These are phyloP conservation scores for Aegilops speltoides DNA, from an alignment of 176 grass and related monocot species.

Conservation along the genomic window DNA sequence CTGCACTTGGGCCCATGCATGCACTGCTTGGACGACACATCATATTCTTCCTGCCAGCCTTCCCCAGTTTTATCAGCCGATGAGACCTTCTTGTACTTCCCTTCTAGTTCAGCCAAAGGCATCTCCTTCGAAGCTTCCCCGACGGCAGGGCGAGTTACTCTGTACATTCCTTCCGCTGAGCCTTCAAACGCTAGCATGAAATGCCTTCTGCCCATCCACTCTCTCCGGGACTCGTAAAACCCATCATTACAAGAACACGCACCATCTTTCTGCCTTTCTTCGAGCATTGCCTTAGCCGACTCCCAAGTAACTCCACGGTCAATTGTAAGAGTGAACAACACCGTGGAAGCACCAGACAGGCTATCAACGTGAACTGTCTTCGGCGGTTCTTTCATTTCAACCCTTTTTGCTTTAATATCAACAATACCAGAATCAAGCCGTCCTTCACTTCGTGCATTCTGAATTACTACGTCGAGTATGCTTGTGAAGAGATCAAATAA, in stretches of 20 bases:
- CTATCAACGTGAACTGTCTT: slow-evolving; percentile 89
- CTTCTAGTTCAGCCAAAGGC: slow-evolving; percentile 68
- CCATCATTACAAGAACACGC: slow-evolving; percentile 55
- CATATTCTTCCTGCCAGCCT: slow-evolving; percentile 89
- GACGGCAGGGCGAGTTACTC: slow-evolving; percentile 80
- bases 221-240: slow-evolving; percentile 93
- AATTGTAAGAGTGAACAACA: slow-evolving; percentile 79
- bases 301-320: slow-evolving; percentile 88
- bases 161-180: slow-evolving; percentile 75
- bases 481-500: slow-evolving; percentile 92
- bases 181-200: slow-evolving; percentile 82
- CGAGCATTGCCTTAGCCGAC: slow-evolving; percentile 67
- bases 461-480: slow-evolving; percentile 71
- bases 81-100: slow-evolving; percentile 81
- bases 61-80: slow-evolving; percentile 68
- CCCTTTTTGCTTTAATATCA: slow-evolving; percentile 82
- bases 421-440: slow-evolving; percentile 95
- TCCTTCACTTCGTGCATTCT: slow-evolving; percentile 82
- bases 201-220: slow-evolving; percentile 95
- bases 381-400: slow-evolving; percentile 73
- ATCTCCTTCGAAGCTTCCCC: slow-evolving; percentile 95
- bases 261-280: slow-evolving; percentile 68
- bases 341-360: slow-evolving; percentile 80
- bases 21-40: slow-evolving; percentile 78
- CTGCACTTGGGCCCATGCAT: slow-evolving; percentile 97